Percentiles rank a stretch among this genome's conserved stretches.
Evolutionary conservation across 352 stramenopile genomes (phyloP).

Genomic region (Globisporangium lucens): DNA sequence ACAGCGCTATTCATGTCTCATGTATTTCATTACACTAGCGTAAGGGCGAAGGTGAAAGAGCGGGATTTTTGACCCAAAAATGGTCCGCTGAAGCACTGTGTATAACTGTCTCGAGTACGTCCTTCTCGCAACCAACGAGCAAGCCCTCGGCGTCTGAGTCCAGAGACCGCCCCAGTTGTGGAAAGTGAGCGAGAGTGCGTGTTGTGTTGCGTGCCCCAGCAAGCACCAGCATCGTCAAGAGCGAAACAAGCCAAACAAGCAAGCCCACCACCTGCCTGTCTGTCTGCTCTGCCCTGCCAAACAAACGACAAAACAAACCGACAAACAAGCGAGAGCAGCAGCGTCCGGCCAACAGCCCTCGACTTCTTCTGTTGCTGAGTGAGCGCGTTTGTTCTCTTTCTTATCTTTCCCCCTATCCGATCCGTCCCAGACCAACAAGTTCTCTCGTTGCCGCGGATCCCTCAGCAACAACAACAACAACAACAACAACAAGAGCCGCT

Average conservation of each 20-base stretch:
- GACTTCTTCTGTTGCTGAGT: not conserved
- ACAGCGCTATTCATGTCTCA: too few species aligned
- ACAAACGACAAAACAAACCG: not conserved
- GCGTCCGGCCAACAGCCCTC: not conserved
- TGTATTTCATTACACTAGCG: too few species aligned
- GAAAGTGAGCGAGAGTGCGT: constrained; percentile 3
- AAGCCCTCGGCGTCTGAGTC: constrained; percentile 7
- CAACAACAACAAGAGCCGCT: not conserved
- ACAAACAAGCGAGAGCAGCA: constrained; percentile 1
- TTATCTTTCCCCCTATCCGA: not conserved
- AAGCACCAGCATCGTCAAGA: not conserved
- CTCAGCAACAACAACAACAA: not conserved
- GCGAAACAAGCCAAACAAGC: not conserved
- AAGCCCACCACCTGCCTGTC: not conserved
- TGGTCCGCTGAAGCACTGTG: too few species aligned
- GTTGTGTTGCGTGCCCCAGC: not conserved
- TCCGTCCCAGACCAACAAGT: not conserved
- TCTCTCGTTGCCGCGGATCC: not conserved
- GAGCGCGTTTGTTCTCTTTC: not conserved
- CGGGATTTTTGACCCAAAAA: too few species aligned
- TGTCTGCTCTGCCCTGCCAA: not conserved
- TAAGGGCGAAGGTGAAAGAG: too few species aligned
- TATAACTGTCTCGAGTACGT: too few species aligned
- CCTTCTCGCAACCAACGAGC: too few species aligned
- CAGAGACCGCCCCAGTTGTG: constrained; percentile 2